These are phyloP conservation scores for Alternaria alternata DNA, from an alignment of 2,329 filamentous ascomycete species.

Conservation along the genomic window DNA sequence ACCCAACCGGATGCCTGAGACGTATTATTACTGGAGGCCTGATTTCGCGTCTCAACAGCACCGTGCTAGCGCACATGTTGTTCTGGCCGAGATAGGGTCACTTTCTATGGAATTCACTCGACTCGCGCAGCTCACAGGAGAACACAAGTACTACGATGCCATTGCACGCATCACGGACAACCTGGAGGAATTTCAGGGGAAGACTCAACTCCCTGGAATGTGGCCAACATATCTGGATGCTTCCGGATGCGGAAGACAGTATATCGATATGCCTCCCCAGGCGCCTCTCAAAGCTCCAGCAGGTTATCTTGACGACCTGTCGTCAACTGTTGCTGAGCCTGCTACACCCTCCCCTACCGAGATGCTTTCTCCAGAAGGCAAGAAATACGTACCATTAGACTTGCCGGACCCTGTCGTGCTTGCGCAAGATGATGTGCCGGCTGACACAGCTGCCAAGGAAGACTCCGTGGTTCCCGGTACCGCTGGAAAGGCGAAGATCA, in stretches of 20 bases:
- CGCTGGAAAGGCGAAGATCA: constrained; percentile 23
- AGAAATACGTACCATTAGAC: constrained; percentile 44
- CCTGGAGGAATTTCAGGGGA: constrained; percentile 55
- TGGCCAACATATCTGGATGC: constrained; percentile 58
- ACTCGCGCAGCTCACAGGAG: constrained; percentile 57
- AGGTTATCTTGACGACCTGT: constrained; percentile 12
- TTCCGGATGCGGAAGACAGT: constrained; percentile 45
- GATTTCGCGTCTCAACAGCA: constrained; percentile 49
- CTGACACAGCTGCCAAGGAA: neutral
- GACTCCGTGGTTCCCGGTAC: constrained; percentile 15
- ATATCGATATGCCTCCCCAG: constrained; percentile 35
- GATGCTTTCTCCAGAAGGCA: constrained; percentile 38
- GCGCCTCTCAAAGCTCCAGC: constrained; percentile 29
- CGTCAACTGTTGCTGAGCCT: constrained; percentile 2
- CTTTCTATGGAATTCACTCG: constrained; percentile 60
- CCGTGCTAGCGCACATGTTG: constrained; percentile 51
- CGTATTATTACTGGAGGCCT: constrained; percentile 64
- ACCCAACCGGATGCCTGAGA: constrained; percentile 70
- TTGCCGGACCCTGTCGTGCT: constrained; percentile 42
- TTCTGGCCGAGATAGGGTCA: constrained; percentile 59
- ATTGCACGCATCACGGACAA: constrained; percentile 56
- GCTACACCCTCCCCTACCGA: constrained; percentile 25
- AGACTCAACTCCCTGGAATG: constrained; percentile 58
- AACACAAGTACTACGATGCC: constrained; percentile 59
- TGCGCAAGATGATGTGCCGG: constrained; percentile 25